Base-by-base conservation (phyloP, 371 early-diverging fungal genomes). In the Apophysomyces elegans region DNA sequence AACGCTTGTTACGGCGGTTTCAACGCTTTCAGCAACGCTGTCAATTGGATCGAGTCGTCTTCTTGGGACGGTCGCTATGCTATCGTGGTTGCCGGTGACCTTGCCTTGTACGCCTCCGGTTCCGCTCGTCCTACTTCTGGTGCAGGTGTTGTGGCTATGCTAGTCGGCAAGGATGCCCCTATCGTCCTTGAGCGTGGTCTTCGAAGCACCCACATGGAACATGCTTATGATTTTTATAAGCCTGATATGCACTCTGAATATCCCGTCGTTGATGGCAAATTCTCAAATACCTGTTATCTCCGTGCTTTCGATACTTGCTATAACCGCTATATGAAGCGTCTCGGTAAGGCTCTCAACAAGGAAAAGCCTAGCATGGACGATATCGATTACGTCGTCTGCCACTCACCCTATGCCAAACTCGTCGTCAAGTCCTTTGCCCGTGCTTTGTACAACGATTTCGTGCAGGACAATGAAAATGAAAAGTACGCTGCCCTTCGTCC, bases 1-100 rank as follows among this genome's bases (percentile, higher is more conserved):
- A 98, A 98, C 74, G 99, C 99, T 37, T 99, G 99, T 87, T 98
- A 98, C 73, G 99, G 99, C 69, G 99, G 98, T 66, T 97, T 98
- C 50, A 91, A 89, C 69, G 97, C 98, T 43, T 89, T 99, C 68
- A 95, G 98, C 85, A 96, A 96, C 76, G 90, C 97, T 50, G 80
- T 97, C 74, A 92, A 96, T 87, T 99, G 99, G 99, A 74, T 96
- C 62, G 96, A 97, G 74, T 93, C 93, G 18, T 89, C 93, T 5
- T 87, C 90, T 54, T 97, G 95, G 93, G 97, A 97, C 71, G 96
- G 96, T 68, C 93, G 94, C 59, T 80, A 86, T 67, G 95, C 93
- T 37, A 85, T 99, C 46, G 99, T 96, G 37, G 95, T 99, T 62
- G 93, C 96, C 58, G 98, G 94, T 67, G 99, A 99, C 78, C 94